Base-by-base conservation (phyloP, 352 stramenopile species). In the Phytophthora boehmeriae region DNA sequence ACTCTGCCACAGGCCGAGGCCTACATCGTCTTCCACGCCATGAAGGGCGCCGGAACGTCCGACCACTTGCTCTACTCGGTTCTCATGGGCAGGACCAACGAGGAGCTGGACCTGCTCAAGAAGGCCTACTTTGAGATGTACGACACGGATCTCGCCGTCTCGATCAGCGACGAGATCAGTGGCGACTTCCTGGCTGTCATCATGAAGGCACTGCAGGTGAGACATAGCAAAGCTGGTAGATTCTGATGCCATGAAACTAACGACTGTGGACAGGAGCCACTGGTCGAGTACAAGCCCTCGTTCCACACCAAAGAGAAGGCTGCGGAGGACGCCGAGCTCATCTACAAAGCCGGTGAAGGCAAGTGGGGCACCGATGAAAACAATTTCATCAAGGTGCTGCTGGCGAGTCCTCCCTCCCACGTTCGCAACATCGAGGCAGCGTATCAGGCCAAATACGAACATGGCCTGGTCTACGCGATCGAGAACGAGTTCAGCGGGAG, bases 291-390 rank as follows among this genome's bases (percentile, higher is more conserved):
- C 51, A 72, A 78, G 32, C 20, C 61, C 23, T 66, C 69, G 25
- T 76, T 91, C 64, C 82, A 93, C 73, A 90, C 80, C 11, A 63
- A 71, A 23, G 69, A 76, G 25, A 90, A 91, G 67, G 85, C 82
- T 19, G 75, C 76, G 23, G 73, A 84, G 34, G 73, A 92, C 42
- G 80, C 76, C 13, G 75, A 92, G 16, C 51, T 69, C 13, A 63
- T 93, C 30, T 93, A 91, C 72, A 90, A 90, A 22, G 78, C 85
- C 4, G 85, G 85, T 36, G 79, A 93, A 52, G 85, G 80, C 59
- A 89, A 91, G 63, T 91, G 79, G 78, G 82, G 82, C 50, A 93
- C 82, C 39, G 82, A 93, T 59, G 81, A 88, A 47, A 75, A 80
- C 11, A 59, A 41, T 3, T 91, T 93, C 58, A 67, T 83, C 25